Percentiles rank a stretch among this genome's conserved stretches.
These are phyloP conservation scores for Lactarius pseudohatsudake DNA, from an alignment of 768 basidiomycete species.

Conservation along the genomic window DNA sequence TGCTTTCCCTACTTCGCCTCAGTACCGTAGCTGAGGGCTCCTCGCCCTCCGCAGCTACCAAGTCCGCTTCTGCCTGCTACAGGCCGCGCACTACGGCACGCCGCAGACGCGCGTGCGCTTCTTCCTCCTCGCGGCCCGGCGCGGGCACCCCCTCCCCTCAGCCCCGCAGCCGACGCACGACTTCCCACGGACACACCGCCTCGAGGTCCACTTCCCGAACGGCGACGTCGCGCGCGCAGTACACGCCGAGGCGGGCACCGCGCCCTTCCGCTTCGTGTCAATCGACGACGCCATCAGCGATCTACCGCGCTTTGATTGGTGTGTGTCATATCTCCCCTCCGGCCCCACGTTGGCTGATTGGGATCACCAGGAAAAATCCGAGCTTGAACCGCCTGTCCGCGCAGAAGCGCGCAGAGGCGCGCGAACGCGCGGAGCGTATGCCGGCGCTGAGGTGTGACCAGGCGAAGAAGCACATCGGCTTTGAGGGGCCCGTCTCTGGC, in stretches of 20 bases:
- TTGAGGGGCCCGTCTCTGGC: conserved; percentile 24
- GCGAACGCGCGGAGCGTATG: conserved; percentile 13
- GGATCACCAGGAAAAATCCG: conserved; percentile 27
- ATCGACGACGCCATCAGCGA: conserved; percentile 76
- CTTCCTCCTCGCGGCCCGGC: conserved; percentile 48
- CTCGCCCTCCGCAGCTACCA: conserved; percentile 41
- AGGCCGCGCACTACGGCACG: conserved; percentile 50
- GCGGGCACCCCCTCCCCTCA: conserved; percentile 38
- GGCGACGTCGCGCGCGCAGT: conserved; percentile 46
- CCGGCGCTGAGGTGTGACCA: conserved; percentile 42
- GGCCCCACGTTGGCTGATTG: conserved; percentile 1
- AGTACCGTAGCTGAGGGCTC: not conserved
- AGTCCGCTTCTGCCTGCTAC: conserved; percentile 43
- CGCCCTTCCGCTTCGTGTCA: conserved; percentile 49
- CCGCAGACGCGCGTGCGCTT: conserved; percentile 48
- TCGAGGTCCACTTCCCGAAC: conserved; percentile 55
- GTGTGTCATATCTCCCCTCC: not conserved
- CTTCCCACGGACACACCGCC: conserved; percentile 39
- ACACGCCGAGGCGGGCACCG: conserved; percentile 47
- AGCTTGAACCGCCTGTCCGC: conserved; percentile 31
- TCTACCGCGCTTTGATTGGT: conserved; percentile 76
- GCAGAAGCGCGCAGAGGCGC: conserved; percentile 28
- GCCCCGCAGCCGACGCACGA: conserved; percentile 47
- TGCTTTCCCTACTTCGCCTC: conserved; percentile 6
- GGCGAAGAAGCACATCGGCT: conserved; percentile 38